Base-by-base conservation (phyloP, 768 basidiomycete species). In the Exsudoporus frostii region DNA sequence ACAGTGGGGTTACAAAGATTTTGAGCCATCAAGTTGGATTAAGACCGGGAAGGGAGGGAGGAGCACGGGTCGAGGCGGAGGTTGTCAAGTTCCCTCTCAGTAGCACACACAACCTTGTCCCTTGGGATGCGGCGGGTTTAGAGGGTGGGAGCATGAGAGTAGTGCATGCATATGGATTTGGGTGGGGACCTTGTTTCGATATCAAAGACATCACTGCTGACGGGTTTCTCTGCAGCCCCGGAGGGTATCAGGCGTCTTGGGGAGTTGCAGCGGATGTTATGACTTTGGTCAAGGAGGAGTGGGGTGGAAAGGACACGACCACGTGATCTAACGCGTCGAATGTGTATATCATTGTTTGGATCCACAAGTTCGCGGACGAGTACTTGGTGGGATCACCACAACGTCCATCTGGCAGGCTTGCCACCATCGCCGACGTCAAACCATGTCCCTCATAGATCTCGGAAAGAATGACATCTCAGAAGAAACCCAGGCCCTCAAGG, bases 91-190 rank as follows among this genome's bases (percentile, higher is more conserved):
- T 79, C 20, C 77, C 76, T 42, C 64, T 71, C 48, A 58, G 33
- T 37, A 52, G 41, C 49, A 50, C 56, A 0, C 56, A 59, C 52
- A 29, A 43, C 46, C 61, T 60, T 46, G 60, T 53, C 42, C 60
- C 53, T 50, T 51, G 49, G 63, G 46, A 54, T 45, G 36, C 48
- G 37, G 55, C 49, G 36, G 63, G 54, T 53, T 66, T 46, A 66
- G 56, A 36, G 32, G 45, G 8, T 30, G 58, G 57, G 43, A 54
- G 61, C 22, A 63, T 72, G 60, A 53, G 59, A 13, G 76, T 83
- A 3, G 72, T 82, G 19, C 83, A 85, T 67, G 80, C 81, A 24
- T 85, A 85, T 64, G 83, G 83, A 7, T 80, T 84, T 34, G 83
- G 83, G 78, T 79, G 38, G 49, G 75, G 3, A 40, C 7, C 6